Conservation (phyloP, 2,329 filamentous ascomycete species). For the Xylariaceae sp. region DNA sequence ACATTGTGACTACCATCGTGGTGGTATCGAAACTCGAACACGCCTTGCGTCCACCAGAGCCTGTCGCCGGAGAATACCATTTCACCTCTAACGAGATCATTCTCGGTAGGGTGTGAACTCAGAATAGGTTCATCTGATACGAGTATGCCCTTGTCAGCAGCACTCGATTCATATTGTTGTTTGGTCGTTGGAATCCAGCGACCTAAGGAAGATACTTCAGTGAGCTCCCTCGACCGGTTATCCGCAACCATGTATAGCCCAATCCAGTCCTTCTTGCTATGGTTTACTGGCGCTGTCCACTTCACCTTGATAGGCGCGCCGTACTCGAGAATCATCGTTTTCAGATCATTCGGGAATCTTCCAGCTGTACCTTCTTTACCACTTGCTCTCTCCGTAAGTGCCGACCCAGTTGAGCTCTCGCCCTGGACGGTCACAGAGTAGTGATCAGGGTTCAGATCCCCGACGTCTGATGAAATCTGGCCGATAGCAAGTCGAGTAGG, state of each 20-base stretch:
- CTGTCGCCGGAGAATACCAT: slow-evolving; percentile 89
- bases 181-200: slow-evolving; percentile 83
- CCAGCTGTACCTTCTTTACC: slow-evolving; percentile 72
- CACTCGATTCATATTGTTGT: slow-evolving; percentile 71
- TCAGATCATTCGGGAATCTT: slow-evolving; percentile 65
- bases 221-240: slow-evolving; percentile 81
- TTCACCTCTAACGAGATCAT: slow-evolving; percentile 70
- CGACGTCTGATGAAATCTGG: slow-evolving; percentile 73
- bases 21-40: slow-evolving; percentile 96
- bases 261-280: slow-evolving; percentile 91
- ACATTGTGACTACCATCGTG: slow-evolving; percentile 90
- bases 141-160: slow-evolving; percentile 74
- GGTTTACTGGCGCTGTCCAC: slow-evolving; percentile 85
- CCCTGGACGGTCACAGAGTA: slow-evolving; percentile 77
- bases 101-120: slow-evolving; percentile 47
- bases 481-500: slow-evolving; percentile 83
- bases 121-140: slow-evolving; percentile 61
- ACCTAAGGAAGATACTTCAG: slow-evolving; percentile 79
- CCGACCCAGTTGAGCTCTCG: slow-evolving; percentile 50
- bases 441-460: slow-evolving; percentile 73
- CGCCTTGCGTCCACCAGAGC: slow-evolving; percentile 94
- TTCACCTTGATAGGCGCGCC: slow-evolving; percentile 84
- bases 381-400: slow-evolving; percentile 58
- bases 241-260: slow-evolving; percentile 95
- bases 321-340: slow-evolving; percentile 81